A percentile compares a stretch with the other conserved stretches of the same genome.
Conservation (phyloP, 2,329 filamentous ascomycete species). For the Aspergillus vadensis region DNA sequence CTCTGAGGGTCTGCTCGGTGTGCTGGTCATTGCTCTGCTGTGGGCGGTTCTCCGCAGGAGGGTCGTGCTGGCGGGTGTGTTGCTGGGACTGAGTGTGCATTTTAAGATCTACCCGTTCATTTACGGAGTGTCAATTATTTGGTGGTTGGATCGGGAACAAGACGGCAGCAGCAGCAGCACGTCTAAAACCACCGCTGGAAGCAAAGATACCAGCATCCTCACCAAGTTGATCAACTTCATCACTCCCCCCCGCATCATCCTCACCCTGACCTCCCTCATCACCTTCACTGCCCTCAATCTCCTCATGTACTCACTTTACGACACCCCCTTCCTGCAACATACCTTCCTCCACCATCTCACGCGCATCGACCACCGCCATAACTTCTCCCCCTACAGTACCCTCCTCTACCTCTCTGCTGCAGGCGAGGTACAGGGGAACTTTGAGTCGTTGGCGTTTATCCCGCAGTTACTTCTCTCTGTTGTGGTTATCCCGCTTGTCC, state of each 20-base stretch:
- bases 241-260: conserved; percentile 40
- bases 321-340: conserved; percentile 77
- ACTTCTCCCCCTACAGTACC: conserved; percentile 95
- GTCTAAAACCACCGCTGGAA: not conserved
- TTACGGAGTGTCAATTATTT: conserved; percentile 67
- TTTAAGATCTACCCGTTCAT: conserved; percentile 99
- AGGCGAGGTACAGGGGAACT: conserved; percentile 43
- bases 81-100: conserved; percentile 84
- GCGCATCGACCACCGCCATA: conserved; percentile 93
- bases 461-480: conserved; percentile 83
- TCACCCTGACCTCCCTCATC: conserved; percentile 62
- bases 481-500: conserved; percentile 69
- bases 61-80: conserved; percentile 66
- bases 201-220: not conserved
- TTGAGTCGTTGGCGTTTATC: conserved; percentile 83
- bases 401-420: conserved; percentile 85
- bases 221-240: conserved; percentile 34
- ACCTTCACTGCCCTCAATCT: conserved; percentile 75
- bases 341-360: conserved; percentile 92
- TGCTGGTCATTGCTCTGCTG: conserved; percentile 77
- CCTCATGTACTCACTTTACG: conserved; percentile 79
- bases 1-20: conserved; percentile 85
- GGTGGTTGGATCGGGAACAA: conserved; percentile 42
- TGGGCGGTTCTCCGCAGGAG: conserved; percentile 73
- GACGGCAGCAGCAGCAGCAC: conserved; percentile 15